Evolutionary conservation across 164 flowering plant genomes (phyloP), one percentile per base, ranked within the genome.

Genomic region (Warburgia ugandensis): DNA sequence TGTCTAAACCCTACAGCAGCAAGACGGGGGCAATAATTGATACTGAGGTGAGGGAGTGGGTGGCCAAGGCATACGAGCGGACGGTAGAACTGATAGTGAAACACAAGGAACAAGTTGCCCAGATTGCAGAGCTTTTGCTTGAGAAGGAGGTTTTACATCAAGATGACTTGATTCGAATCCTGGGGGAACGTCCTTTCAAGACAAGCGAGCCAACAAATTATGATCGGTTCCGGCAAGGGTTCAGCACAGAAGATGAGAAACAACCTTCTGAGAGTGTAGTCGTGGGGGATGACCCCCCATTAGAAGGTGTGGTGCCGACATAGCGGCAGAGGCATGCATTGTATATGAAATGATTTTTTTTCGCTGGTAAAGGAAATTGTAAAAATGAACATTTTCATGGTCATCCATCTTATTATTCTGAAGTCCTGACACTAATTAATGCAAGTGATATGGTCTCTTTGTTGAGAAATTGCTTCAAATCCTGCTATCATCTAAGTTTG

Each of bases 111-210:
- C 79, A 81, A 19, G 86, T 91, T 2, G 86, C 87, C 30, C 68
- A 79, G 66, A 67, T 91, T 62, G 97, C 94, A 1, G 97, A 91
- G 74, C 52, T 91, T 35, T 50, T 91, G 66, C 78, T 91, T 3
- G 92, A 83, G 55, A 91, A 84, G 66, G 97, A 91, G 70, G 94
- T 87, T 19, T 81, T 91, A 25, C 97, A 84, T 69, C 97, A 83
- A 54, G 89, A 84, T 0, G 97, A 87, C 67, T 65, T 91, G 73
- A 1, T 74, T 25, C 57, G 62, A 23, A 80, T 91, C 12, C 63
- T 91, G 40, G 97, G 97, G 2, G 92, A 81, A 45, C 77, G 97
- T 0, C 96, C 97, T 3, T 91, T 76, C 59, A 73, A 81, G 66
- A n/a, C 81, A 6, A 46, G 36, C 28, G 97, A 91, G 60, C 61